Percentiles rank a stretch among this genome's conserved stretches.
phyloP scores from a whole-genome alignment of 805 yeast genomes.

The Spathaspora passalidarum region DNA sequence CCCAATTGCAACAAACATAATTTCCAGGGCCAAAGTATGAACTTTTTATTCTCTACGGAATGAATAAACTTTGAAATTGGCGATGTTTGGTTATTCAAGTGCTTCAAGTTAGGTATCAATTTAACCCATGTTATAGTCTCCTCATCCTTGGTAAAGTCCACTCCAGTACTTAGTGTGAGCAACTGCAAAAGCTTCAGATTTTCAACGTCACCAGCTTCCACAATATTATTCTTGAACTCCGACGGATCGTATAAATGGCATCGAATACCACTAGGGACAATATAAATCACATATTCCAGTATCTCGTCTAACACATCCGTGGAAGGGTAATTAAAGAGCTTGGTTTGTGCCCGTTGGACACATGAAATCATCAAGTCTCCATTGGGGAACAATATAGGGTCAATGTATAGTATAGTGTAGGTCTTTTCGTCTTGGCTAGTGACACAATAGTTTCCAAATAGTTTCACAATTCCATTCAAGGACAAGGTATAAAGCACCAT shows the following conservation, averaged over 20 bases:
- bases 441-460: conserved; percentile 40
- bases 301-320: conserved; percentile 9
- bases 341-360: conserved; percentile 20
- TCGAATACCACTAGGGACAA: conserved; percentile 41
- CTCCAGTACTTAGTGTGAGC: conserved; percentile 34
- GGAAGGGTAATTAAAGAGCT: conserved; percentile 25
- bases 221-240: conserved; percentile 17
- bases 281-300: conserved; percentile 31
- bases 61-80: conserved; percentile 55
- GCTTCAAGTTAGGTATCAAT: conserved; percentile 64
- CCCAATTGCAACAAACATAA: conserved; percentile 60
- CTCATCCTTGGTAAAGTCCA: conserved; percentile 17
- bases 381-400: conserved; percentile 34
- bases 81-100: conserved; percentile 67
- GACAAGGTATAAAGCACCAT: conserved; percentile 33
- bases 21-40: conserved; percentile 70
- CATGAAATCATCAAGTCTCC: conserved; percentile 38
- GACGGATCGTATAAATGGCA: conserved; percentile 37
- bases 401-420: conserved; percentile 25
- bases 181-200: conserved; percentile 24
- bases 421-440: conserved; percentile 9
- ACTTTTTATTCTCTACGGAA: conserved; percentile 51
- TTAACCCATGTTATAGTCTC: conserved; percentile 51
- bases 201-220: conserved; percentile 18
- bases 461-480: conserved; percentile 16